These are phyloP conservation scores for Pestalotiopsis sp. DNA, from an alignment of 2,329 filamentous ascomycete species.

Conservation along the genomic window DNA sequence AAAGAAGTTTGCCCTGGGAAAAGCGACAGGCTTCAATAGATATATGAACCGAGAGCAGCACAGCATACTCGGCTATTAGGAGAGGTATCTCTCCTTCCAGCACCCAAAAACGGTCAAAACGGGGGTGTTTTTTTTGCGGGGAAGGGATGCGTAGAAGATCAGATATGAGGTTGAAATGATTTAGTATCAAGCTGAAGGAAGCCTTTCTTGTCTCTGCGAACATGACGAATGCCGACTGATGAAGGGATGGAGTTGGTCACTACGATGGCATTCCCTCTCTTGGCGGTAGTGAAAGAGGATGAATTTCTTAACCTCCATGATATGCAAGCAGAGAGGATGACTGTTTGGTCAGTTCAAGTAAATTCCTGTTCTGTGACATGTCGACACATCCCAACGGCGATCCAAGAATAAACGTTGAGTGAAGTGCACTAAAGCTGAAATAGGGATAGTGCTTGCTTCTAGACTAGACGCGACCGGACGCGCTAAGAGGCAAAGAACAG, in stretches of 20 bases:
- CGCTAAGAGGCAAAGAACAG: neutral
- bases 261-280: no score
- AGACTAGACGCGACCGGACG: neutral
- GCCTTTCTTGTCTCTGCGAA: neutral
- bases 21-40: conserved; percentile 28
- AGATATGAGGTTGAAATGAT: conserved; percentile 6
- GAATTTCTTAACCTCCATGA: no score
- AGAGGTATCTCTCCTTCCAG: neutral
- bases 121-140: neutral
- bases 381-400: no score
- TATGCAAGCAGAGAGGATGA: no score
- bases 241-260: no score
- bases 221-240: no score
- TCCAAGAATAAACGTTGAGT: neutral
- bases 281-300: no score
- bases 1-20: conserved; percentile 21
- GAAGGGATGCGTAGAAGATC: neutral
- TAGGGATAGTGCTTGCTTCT: neutral
- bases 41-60: conserved; percentile 14
- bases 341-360: no score
- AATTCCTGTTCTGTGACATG: no score
- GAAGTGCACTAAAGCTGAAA: neutral
- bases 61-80: neutral
- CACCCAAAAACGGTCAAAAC: conserved; percentile 4
- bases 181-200: neutral